Evolutionary conservation across 768 basidiomycete genomes (phyloP), one percentile per base, ranked within the genome.

Genomic region (Kockovaella imperatae): DNA sequence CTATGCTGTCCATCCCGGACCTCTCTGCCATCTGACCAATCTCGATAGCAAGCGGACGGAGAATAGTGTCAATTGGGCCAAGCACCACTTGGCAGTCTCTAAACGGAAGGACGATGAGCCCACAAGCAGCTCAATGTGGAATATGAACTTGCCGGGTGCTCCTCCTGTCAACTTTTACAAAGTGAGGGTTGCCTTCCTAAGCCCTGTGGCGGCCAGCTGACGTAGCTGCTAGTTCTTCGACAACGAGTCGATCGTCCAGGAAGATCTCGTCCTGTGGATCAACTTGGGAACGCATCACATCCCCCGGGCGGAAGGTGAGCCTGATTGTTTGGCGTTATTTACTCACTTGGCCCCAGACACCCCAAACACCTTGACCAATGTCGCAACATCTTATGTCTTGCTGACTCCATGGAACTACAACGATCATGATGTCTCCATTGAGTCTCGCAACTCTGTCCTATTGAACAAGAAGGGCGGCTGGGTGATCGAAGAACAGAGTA

Each of bases 271-370:
- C 3, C 77, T 77, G 15, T 83, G 81, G 80, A 60, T 83, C 45
- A 82, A 82, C 54, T 54, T 83, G 31, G 82, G 82, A 18, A 83
- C 75, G 71, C 82, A 83, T 63, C 82, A 83, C 57, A 70, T 82
- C 42, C 80, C 80, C 1, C 77, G 79, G 57, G 77, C 82, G 3
- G 82, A 83, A 10, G 30, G 51, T 47, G 29, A 41, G 50, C 46
- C 2, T 28, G n/a, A 15, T 26, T 11, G 15, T 30, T 32, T 18
- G 45, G 28, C 7, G 13, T 42, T 11, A 24, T 11, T 20, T 21
- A 6, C 17, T 13, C 26, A 23, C 21, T 20, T 26, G 11, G 7
- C 20, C 13, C 14, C 13, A n/a, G n/a, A n/a, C n/a, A n/a, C n/a
- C n/a, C n/a, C n/a, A n/a, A 52, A 42, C 42, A 65, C 51, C 25